Conservation (phyloP, 208 protist species). For the Spongospora subterranea region DNA sequence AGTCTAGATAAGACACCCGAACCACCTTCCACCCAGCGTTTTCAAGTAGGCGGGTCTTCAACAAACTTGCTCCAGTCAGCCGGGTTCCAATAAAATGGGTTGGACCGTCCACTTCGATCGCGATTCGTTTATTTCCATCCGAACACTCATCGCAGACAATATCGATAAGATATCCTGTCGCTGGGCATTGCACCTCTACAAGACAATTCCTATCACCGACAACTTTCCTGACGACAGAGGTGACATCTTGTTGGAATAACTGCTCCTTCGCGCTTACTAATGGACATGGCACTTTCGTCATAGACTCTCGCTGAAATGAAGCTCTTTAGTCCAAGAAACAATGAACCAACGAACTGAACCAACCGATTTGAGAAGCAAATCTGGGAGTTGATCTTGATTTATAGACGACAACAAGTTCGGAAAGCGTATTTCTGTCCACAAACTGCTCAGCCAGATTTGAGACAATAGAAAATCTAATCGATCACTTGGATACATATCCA, state of each 20-base stretch:
- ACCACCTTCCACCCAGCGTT: not conserved
- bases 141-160: not conserved
- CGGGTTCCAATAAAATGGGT: not conserved
- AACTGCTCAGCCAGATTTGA: too few species aligned
- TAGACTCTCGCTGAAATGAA: not conserved
- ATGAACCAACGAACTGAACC: not conserved
- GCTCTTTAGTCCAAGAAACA: not conserved
- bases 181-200: not conserved
- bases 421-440: too few species aligned
- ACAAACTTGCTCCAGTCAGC: not conserved
- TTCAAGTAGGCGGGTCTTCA: not conserved
- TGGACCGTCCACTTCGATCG: not conserved
- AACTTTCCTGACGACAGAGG: not conserved
- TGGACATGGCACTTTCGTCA: not conserved
- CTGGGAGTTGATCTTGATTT: too few species aligned
- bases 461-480: too few species aligned
- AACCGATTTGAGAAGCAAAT: not conserved
- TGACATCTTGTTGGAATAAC: not conserved
- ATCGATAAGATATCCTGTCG: conserved; percentile 28
- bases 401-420: too few species aligned
- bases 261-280: not conserved
- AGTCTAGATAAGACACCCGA: not conserved
- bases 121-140: not conserved
- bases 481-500: too few species aligned
- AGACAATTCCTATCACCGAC: not conserved